phyloP scores from a whole-genome alignment of 2,329 filamentous ascomycete species.

The Aspergillus unguis region DNA sequence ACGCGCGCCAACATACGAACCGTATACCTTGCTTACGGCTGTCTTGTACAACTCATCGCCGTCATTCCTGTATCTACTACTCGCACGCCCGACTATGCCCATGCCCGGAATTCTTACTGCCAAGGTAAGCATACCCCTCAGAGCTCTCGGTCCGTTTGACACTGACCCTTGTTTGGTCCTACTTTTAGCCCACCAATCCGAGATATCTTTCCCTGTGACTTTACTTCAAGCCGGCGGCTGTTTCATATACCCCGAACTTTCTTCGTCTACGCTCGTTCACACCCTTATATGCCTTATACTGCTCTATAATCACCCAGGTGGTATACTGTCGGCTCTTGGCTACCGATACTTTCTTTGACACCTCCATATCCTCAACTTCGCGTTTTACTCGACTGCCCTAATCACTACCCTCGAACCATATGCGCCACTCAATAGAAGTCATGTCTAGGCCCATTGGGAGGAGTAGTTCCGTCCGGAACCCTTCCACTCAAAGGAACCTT shows the following conservation, averaged over 20 bases:
- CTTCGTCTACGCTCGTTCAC: constrained; percentile 6
- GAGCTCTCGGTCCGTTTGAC: constrained; percentile 2
- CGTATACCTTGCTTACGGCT: not conserved
- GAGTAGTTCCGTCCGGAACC: constrained; percentile 12
- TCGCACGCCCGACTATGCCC: constrained; percentile 4
- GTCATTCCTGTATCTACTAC: not conserved
- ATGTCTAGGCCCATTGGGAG: constrained; percentile 15
- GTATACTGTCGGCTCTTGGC: not conserved
- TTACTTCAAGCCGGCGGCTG: not conserved
- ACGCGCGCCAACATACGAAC: not conserved
- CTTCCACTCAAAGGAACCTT: constrained; percentile 1
- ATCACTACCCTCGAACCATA: not conserved
- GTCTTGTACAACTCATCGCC: constrained; percentile 5
- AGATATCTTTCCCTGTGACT: constrained; percentile 6
- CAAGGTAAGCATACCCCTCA: constrained; percentile 11
- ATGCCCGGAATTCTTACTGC: constrained; percentile 5
- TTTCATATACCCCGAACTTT: constrained; percentile 6
- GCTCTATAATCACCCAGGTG: not conserved
- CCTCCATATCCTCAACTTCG: not conserved
- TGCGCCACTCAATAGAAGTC: not conserved
- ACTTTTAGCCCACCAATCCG: constrained; percentile 12
- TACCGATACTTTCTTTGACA: constrained; percentile 3
- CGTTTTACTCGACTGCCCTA: constrained; percentile 2
- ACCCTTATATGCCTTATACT: constrained; percentile 4
- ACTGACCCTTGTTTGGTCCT: constrained; percentile 11